phyloP scores from a whole-genome alignment of 768 basidiomycete genomes.

The Tulasnella sp. region DNA sequence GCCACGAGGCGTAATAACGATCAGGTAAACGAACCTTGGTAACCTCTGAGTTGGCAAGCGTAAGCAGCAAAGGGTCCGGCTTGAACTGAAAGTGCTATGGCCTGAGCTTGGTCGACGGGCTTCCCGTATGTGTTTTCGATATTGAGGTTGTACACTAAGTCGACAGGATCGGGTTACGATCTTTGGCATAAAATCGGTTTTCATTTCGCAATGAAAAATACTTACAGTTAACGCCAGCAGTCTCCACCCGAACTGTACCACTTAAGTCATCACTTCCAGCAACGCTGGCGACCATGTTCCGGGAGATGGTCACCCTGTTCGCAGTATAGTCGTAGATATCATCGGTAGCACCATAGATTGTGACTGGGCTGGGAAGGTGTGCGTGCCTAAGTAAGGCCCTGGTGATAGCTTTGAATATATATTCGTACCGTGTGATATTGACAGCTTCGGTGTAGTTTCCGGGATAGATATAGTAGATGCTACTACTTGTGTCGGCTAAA shows the following conservation, averaged over 20 bases:
- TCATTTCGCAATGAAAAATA: too few relatives aligned
- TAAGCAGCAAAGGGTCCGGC: conserved; percentile 10
- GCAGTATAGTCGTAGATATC: background rate
- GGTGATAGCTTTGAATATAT: conserved; percentile 7
- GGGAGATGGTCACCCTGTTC: conserved; percentile 5
- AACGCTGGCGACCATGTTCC: conserved; percentile 16
- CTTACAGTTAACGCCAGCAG: conserved; percentile 5
- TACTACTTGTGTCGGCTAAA: conserved; percentile 9
- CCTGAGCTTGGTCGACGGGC: conserved; percentile 11
- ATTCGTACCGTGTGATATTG: background rate
- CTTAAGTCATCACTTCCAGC: conserved; percentile 20
- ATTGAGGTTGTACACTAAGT: conserved; percentile 17
- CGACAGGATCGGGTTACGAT: too few relatives aligned
- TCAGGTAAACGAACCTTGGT: conserved; percentile 2
- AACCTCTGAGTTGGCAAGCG: conserved; percentile 12
- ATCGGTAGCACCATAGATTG: conserved; percentile 9
- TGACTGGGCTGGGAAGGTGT: background rate
- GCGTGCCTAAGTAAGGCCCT: too few relatives aligned
- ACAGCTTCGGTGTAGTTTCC: conserved; percentile 15
- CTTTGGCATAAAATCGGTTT: too few relatives aligned
- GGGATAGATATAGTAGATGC: conserved; percentile 6
- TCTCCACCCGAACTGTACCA: conserved; percentile 18
- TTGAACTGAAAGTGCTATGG: conserved; percentile 14
- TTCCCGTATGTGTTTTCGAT: conserved; percentile 17
- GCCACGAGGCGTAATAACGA: too few relatives aligned